Evolutionary conservation across 1,139 yeast species (phyloP).

Genomic region (Zygosaccharomyces pseudobailii): DNA sequence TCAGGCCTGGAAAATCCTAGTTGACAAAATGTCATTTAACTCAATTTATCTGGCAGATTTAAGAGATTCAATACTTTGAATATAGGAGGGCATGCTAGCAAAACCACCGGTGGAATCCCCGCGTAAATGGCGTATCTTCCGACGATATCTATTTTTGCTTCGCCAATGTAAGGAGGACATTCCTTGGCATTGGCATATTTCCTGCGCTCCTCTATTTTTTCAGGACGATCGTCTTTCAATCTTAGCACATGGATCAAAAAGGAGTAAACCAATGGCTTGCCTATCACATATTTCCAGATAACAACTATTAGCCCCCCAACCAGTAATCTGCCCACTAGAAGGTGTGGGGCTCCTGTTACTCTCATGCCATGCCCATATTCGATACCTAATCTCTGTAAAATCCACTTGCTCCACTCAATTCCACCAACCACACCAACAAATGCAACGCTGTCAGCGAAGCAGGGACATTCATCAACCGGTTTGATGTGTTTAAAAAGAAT

Average conservation of each 20-base stretch:
- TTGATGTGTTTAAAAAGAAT: constrained; percentile 69
- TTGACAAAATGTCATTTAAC: neutral
- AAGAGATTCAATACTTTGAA: constrained; percentile 15
- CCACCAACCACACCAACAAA: constrained; percentile 88
- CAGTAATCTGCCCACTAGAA: constrained; percentile 17
- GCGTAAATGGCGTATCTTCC: constrained; percentile 32
- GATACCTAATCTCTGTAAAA: constrained; percentile 11
- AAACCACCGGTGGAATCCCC: constrained; percentile 29
- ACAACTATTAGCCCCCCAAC: constrained; percentile 26
- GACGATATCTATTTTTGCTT: constrained; percentile 26
- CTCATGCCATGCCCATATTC: constrained; percentile 10
- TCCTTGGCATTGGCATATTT: constrained; percentile 14
- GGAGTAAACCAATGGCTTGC: constrained; percentile 22
- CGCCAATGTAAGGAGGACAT: constrained; percentile 24
- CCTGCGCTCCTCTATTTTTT: constrained; percentile 11
- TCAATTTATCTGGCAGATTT: neutral
- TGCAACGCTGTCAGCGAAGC: constrained; percentile 93
- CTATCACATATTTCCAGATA: constrained; percentile 29
- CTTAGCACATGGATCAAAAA: constrained; percentile 15
- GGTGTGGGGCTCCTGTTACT: constrained; percentile 12
- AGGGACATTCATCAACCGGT: constrained; percentile 93
- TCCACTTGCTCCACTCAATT: constrained; percentile 34
- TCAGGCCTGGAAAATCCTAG: neutral
- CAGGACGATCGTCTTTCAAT: constrained; percentile 25
- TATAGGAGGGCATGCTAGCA: constrained; percentile 24